phyloP scores from a whole-genome alignment of 1,284 basidiomycete species.

The Leccinum pallidistipes region DNA sequence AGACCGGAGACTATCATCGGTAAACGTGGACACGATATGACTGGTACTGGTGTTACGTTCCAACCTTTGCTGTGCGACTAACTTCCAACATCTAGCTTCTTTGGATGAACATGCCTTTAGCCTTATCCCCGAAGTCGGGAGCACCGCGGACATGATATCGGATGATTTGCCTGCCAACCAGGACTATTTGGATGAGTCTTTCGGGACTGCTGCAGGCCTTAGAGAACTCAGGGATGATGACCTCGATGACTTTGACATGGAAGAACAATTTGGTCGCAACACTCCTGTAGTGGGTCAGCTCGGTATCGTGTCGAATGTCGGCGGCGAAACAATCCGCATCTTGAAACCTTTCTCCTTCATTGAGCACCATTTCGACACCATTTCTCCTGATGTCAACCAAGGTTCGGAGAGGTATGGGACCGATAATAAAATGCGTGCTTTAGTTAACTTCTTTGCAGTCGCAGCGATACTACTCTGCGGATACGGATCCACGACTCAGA shows the following conservation, averaged over 20 bases:
- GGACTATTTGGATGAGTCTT: slow-evolving; percentile 85
- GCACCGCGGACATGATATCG: slow-evolving; percentile 83
- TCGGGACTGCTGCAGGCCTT: slow-evolving; percentile 73
- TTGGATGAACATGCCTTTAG: slow-evolving; percentile 86
- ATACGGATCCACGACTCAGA: slow-evolving; percentile 63
- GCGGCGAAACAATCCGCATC: slow-evolving; percentile 85
- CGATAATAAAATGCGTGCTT: slow-evolving; percentile 9
- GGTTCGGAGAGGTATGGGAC: slow-evolving; percentile 47
- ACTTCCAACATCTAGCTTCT: slow-evolving; percentile 51
- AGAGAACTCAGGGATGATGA: slow-evolving; percentile 72
- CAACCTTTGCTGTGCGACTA: slow-evolving; percentile 1
- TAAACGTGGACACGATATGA: slow-evolving; percentile 31
- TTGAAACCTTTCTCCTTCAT: slow-evolving; percentile 63
- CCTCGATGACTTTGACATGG: slow-evolving; percentile 61
- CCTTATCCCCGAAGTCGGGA: slow-evolving; percentile 68
- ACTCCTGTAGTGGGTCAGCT: slow-evolving; percentile 32
- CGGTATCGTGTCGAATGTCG: slow-evolving; percentile 62
- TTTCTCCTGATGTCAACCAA: slow-evolving; percentile 55
- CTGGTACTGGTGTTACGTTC: slow-evolving; percentile 23
- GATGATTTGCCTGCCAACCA: slow-evolving; percentile 91
- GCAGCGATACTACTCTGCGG: slow-evolving; percentile 49
- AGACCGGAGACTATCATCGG: slow-evolving; percentile 10
- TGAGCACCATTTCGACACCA: slow-evolving; percentile 72
- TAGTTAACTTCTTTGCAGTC: slow-evolving; percentile 33
- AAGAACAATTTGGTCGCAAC: slow-evolving; percentile 36